Base-by-base conservation (phyloP, 2,329 filamentous ascomycete species). In the Fusarium newnesense region DNA sequence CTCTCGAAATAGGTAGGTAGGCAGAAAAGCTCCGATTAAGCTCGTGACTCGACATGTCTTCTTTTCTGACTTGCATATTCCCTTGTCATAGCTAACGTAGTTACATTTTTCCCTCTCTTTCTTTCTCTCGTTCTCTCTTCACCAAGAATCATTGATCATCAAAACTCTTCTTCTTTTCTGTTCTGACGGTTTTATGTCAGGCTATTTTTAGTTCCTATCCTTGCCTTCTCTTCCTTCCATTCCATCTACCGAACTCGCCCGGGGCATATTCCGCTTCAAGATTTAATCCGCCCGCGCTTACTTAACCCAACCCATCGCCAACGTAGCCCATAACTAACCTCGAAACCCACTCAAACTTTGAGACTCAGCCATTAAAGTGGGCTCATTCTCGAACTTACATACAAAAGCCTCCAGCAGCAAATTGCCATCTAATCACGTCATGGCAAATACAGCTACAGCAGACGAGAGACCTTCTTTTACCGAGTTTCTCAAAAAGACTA, bases 401-500 rank as follows among this genome's bases (percentile, higher is more conserved):
- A 65, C 63, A 60, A 52, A 40, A 52, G 28, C 32, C 39, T 46
- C 34, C 30, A 30, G 37, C 63, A n/a, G 37, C 42, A 28, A 53
- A 54, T 67, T 39, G 18, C 19, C 47, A n/a, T 30, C 30, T 44
- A 15, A 15, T 58, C 40, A 37, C 54, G 40, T 46, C 53, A 73
- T 72, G 69, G 58, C 64, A 40, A 56, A 52, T 52, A 36, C 57
- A n/a, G 43, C 44, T 47, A 24, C 53, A 46, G 15, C 21, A 39
- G 61, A 61, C 10, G 32, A 50, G 18, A 80, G 84, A 66, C 85
- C 85, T 5, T 85, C 85, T n/a, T 87, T 87, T 74, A 79, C 81
- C n/a, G 75, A 80, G 15, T 87, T 84, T 66, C 85, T 85, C 84
- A 86, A 83, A 73, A 82, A 81, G 49, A 82, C 81, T 24, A 86